Evolutionary conservation across 257 asterid species (phyloP).

Genomic region (Petrea volubilis): DNA sequence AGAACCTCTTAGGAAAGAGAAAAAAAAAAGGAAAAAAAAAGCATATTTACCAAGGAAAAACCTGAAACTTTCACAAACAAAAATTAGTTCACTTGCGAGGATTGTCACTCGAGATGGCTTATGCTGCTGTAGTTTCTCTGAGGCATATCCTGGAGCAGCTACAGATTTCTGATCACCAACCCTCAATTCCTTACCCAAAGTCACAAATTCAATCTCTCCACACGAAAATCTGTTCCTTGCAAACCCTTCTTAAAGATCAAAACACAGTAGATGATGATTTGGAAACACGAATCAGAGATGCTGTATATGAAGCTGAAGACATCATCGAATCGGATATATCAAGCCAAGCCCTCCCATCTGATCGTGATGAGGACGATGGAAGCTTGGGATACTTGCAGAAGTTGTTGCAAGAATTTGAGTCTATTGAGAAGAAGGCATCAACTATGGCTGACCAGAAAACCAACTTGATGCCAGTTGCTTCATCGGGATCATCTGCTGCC

Average conservation of each 20-base stretch:
- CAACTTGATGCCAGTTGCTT: neutral
- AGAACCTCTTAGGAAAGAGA: too few species aligned
- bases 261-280: neutral
- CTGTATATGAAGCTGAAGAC: conserved; percentile 20
- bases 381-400: neutral
- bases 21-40: too few species aligned
- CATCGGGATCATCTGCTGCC: neutral
- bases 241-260: neutral
- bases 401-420: neutral
- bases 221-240: neutral
- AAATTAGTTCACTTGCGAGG: neutral
- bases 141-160: neutral
- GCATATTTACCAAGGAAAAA: neutral
- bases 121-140: too few species aligned
- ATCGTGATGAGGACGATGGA: neutral
- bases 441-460: neutral
- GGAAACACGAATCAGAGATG: conserved; percentile 15
- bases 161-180: neutral
- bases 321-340: conserved; percentile 11
- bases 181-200: neutral
- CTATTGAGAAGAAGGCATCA: neutral
- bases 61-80: neutral
- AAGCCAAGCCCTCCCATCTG: neutral
- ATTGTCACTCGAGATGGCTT: conserved; percentile 16
- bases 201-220: neutral